Evolutionary conservation across 1,139 yeast genomes (phyloP).

Genomic region (Pichia terricola): DNA sequence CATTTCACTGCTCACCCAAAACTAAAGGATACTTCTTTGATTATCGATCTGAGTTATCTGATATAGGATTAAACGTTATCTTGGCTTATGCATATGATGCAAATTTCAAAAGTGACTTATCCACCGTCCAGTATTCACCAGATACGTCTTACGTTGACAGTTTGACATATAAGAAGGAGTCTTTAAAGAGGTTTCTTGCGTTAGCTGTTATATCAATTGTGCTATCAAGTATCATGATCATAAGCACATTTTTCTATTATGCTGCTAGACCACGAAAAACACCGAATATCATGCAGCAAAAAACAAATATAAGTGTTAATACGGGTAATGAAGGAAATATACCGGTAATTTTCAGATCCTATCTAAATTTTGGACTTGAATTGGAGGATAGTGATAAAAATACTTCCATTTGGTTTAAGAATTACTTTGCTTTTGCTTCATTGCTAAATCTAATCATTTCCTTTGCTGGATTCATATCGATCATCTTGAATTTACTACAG

Average conservation of each 20-base stretch:
- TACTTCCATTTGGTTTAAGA: slow-evolving; percentile 19
- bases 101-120: slow-evolving; percentile 15
- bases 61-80: slow-evolving; percentile 35
- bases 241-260: slow-evolving; percentile 30
- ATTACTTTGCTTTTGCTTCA: slow-evolving; percentile 28
- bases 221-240: slow-evolving; percentile 25
- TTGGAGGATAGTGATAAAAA: slow-evolving; percentile 21
- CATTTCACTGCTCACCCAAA: not conserved
- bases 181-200: slow-evolving; percentile 2
- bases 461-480: slow-evolving; percentile 22
- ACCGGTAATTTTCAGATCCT: too few relatives aligned
- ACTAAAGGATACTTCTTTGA: slow-evolving; percentile 29
- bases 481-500: slow-evolving; percentile 19
- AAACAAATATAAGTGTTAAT: too few relatives aligned
- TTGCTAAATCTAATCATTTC: slow-evolving; percentile 17
- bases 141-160: slow-evolving; percentile 15
- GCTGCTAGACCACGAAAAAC: slow-evolving; percentile 6
- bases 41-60: slow-evolving; percentile 33
- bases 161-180: slow-evolving; percentile 19
- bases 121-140: slow-evolving; percentile 14
- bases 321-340: too few relatives aligned
- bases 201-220: slow-evolving; percentile 25
- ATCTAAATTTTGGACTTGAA: too few relatives aligned
- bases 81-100: slow-evolving; percentile 37
- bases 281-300: too few relatives aligned